Percentiles rank a stretch among this genome's conserved stretches.
phyloP scores from a whole-genome alignment of 2,329 filamentous ascomycete species.

The Chaetothyriales sp. region DNA sequence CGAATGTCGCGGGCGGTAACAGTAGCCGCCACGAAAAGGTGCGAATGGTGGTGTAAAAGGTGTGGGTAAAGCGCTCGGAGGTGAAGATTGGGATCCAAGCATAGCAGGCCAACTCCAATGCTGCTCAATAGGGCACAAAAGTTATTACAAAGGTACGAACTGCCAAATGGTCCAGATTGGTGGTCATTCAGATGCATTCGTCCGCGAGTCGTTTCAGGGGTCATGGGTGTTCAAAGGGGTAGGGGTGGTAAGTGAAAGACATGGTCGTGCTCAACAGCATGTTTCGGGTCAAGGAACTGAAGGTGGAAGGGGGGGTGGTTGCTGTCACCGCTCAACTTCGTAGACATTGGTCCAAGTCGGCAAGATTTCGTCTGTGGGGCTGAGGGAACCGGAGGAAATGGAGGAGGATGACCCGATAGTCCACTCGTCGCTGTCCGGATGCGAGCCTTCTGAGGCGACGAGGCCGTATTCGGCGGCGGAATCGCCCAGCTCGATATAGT shows the following conservation, averaged over 20 bases:
- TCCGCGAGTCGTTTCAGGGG: conserved; percentile 4
- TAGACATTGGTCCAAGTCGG: conserved; percentile 22
- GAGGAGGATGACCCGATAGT: conserved; percentile 71
- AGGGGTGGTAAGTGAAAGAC: not conserved
- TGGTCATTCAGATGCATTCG: conserved; percentile 11
- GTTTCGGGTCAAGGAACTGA: not conserved
- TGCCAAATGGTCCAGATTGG: conserved; percentile 3
- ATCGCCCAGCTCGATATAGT: conserved; percentile 77
- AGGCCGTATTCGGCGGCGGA: conserved; percentile 36
- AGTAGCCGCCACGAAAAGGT: not conserved
- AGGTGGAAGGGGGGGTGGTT: not conserved
- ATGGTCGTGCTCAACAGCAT: not conserved
- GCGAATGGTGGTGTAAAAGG: not conserved
- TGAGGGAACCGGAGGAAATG: conserved; percentile 50
- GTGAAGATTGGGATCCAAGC: not conserved
- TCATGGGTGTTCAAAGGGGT: conserved; percentile 5
- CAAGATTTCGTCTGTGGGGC: conserved; percentile 45
- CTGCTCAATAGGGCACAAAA: not conserved
- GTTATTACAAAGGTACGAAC: conserved; percentile 3
- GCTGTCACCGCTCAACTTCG: conserved; percentile 2
- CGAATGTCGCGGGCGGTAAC: conserved; percentile 1
- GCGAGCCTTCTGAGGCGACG: conserved; percentile 39
- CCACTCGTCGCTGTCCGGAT: conserved; percentile 72
- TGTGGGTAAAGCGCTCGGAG: not conserved
- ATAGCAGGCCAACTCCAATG: not conserved